These are phyloP conservation scores for Multifurca ochricompacta DNA, from an alignment of 768 basidiomycete species.

Conservation along the genomic window DNA sequence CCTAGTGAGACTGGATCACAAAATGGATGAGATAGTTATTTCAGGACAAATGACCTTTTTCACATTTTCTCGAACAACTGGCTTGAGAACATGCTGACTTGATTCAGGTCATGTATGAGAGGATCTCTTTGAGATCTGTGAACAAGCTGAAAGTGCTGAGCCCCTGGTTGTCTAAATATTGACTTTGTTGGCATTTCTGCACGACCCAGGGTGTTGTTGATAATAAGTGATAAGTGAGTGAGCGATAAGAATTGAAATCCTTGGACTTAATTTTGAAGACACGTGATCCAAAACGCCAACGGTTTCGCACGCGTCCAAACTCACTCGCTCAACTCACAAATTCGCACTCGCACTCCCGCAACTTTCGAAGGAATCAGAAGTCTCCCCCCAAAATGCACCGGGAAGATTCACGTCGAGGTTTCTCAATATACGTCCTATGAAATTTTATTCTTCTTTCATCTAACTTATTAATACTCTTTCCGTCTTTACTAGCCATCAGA, in stretches of 20 bases:
- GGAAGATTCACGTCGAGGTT: constrained; percentile 73
- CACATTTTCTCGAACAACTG: constrained; percentile 62
- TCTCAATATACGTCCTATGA: constrained; percentile 75
- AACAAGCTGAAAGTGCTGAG: constrained; percentile 93
- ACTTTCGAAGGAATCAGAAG: neutral
- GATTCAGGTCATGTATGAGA: constrained; percentile 87
- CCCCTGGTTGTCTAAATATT: constrained; percentile 82
- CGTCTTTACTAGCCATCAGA: constrained; percentile 89
- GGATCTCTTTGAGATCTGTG: constrained; percentile 96
- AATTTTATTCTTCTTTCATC: constrained; percentile 18
- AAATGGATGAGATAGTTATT: neutral
- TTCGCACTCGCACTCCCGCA: neutral
- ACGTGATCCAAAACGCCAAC: constrained; percentile 7
- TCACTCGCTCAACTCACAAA: neutral
- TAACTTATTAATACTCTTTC: constrained; percentile 39
- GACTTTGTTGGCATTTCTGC: constrained; percentile 66
- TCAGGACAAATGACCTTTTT: constrained; percentile 43
- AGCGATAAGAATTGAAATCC: too few relatives aligned
- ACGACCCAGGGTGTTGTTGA: too few relatives aligned
- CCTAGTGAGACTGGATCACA: constrained; percentile 34
- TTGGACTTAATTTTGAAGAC: too few relatives aligned
- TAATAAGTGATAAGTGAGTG: too few relatives aligned
- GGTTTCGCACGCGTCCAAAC: neutral
- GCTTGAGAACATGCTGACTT: constrained; percentile 81
- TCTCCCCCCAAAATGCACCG: constrained; percentile 45